phyloP scores from a whole-genome alignment of 2,329 filamentous ascomycete genomes.

The Neofusicoccum kwambonambiense region DNA sequence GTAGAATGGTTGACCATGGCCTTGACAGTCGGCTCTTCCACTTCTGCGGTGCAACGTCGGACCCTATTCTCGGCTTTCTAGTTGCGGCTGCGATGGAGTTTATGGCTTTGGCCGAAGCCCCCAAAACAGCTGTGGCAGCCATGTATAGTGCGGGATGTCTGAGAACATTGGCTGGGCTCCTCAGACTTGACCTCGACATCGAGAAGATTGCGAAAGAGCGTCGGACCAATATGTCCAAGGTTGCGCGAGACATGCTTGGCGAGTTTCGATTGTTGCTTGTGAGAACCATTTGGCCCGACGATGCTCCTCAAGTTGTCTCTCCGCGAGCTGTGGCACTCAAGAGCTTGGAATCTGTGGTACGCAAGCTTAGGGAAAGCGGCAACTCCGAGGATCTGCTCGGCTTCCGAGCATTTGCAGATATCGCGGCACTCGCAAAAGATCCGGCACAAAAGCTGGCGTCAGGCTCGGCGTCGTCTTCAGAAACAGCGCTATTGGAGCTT shows the following conservation, averaged over 20 bases:
- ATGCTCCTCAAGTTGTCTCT: constrained; percentile 53
- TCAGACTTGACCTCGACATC: constrained; percentile 58
- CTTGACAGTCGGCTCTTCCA: constrained; percentile 68
- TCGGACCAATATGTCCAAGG: constrained; percentile 67
- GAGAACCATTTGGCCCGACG: constrained; percentile 60
- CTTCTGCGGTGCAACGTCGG: constrained; percentile 50
- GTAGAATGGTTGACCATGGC: constrained; percentile 71
- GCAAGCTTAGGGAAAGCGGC: constrained; percentile 50
- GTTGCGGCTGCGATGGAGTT: constrained; percentile 63
- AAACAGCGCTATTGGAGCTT: constrained; percentile 35
- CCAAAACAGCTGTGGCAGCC: constrained; percentile 59
- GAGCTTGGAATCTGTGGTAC: constrained; percentile 58
- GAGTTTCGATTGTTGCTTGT: constrained; percentile 56
- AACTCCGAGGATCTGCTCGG: constrained; percentile 51
- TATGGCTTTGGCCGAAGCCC: constrained; percentile 60
- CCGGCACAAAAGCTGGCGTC: neutral
- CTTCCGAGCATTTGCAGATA: constrained; percentile 31
- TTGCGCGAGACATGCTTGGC: constrained; percentile 57
- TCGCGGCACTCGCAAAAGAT: constrained; percentile 44
- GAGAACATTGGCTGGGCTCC: constrained; percentile 55
- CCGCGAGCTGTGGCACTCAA: constrained; percentile 64
- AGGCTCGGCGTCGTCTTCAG: constrained; percentile 19
- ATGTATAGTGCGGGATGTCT: constrained; percentile 57
- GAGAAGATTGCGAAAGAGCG: constrained; percentile 62
- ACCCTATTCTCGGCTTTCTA: constrained; percentile 56